Percentiles rank a stretch among this genome's conserved stretches.
Evolutionary conservation across 2,329 filamentous ascomycete species (phyloP).

Genomic region (Scytalidium lignicola): DNA sequence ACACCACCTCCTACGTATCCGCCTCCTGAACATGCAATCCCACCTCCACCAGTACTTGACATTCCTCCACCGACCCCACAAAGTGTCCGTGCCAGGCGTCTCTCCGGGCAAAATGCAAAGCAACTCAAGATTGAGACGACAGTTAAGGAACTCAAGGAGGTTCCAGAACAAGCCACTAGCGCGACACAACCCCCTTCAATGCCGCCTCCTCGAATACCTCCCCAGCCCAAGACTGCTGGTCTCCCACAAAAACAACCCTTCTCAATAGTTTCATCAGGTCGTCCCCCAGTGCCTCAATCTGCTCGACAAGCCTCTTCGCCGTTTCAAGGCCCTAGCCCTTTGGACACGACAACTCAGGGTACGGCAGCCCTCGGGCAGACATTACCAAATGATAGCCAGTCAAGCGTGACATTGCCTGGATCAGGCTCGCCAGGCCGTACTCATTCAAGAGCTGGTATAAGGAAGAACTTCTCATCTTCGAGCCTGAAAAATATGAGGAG

Average conservation of each 20-base stretch:
- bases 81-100: conserved; percentile 67
- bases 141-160: conserved; percentile 8
- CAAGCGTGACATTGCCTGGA: conserved; percentile 33
- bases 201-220: conserved; percentile 16
- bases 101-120: conserved; percentile 75
- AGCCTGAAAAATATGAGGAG: conserved; percentile 67
- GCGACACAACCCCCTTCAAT: conserved; percentile 20
- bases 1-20: conserved; percentile 19
- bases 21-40: conserved; percentile 19
- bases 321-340: conserved; percentile 17
- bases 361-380: conserved; percentile 25
- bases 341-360: conserved; percentile 24
- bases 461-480: conserved; percentile 67
- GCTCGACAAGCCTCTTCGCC: conserved; percentile 23
- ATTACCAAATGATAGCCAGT: conserved; percentile 24
- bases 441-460: conserved; percentile 39
- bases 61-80: conserved; percentile 31
- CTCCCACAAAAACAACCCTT: conserved; percentile 15
- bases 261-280: conserved; percentile 6
- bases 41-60: conserved; percentile 43
- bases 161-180: conserved; percentile 8
- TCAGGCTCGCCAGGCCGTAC: conserved; percentile 48
- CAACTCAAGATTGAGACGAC: conserved; percentile 84
- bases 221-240: conserved; percentile 23
- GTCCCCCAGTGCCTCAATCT: conserved; percentile 19